phyloP scores from a whole-genome alignment of 495 filamentous ascomycete species.

The Friedmanniomyces endolithicus region DNA sequence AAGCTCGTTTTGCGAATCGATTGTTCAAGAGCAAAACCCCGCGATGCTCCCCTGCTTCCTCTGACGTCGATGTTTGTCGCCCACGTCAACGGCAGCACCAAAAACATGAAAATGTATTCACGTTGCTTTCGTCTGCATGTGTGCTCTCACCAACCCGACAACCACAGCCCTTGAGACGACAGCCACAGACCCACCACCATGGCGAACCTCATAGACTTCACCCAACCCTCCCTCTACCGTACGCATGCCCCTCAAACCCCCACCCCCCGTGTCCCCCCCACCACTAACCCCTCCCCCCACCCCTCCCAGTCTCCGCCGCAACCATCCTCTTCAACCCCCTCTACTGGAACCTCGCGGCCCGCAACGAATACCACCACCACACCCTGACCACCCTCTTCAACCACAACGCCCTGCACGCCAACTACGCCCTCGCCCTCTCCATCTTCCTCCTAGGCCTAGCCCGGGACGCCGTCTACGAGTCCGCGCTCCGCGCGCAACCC shows the following conservation, averaged over 20 bases:
- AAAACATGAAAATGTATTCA: too few relatives aligned
- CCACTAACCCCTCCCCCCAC: not conserved
- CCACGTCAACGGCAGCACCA: too few relatives aligned
- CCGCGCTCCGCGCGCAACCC: conserved; percentile 67
- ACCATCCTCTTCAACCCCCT: conserved; percentile 65
- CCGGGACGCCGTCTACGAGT: conserved; percentile 65
- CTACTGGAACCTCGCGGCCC: conserved; percentile 50
- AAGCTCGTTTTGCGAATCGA: too few relatives aligned
- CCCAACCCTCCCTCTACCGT: conserved; percentile 53
- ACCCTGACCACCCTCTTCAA: conserved; percentile 76
- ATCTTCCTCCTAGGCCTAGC: conserved; percentile 88
- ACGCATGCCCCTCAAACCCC: too few relatives aligned
- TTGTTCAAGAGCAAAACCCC: too few relatives aligned
- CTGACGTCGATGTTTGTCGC: too few relatives aligned
- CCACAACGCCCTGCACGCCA: conserved; percentile 65
- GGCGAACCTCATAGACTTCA: conserved; percentile 42
- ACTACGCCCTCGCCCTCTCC: conserved; percentile 74
- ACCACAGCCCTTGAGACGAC: too few relatives aligned
- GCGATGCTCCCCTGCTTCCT: too few relatives aligned
- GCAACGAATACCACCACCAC: conserved; percentile 77
- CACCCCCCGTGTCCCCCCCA: not conserved
- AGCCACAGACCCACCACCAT: too few relatives aligned
- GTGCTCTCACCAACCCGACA: too few relatives aligned
- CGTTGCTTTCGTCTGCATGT: too few relatives aligned
- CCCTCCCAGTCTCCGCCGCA: conserved; percentile 45